Conservation (phyloP, 257 asterid species). For the Scutellaria baicalensis region DNA sequence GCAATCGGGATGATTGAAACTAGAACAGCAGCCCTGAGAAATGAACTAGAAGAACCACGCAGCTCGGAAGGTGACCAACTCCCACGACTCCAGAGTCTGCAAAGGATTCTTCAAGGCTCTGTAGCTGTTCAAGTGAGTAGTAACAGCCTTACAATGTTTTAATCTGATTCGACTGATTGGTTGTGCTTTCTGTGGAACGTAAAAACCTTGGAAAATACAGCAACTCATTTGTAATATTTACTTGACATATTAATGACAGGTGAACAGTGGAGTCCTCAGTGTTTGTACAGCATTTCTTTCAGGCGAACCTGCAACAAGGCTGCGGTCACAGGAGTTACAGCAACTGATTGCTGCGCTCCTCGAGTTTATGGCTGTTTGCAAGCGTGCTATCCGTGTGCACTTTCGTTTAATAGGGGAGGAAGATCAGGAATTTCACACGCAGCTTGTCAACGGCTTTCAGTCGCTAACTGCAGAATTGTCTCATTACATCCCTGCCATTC, state of each 20-base stretch:
- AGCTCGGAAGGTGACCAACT: conserved; percentile 99
- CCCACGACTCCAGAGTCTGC: conserved; percentile 96
- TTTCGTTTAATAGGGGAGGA: conserved; percentile 91
- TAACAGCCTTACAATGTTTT: background rate
- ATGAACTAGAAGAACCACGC: conserved; percentile 97
- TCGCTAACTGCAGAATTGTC: conserved; percentile 97
- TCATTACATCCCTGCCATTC: conserved; percentile 99
- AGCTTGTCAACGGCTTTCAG: conserved; percentile 97
- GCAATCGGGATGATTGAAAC: conserved; percentile 99
- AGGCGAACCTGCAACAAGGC: conserved; percentile 98
- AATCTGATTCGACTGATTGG: background rate
- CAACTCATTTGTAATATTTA: too few species aligned
- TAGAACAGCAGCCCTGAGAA: conserved; percentile 89
- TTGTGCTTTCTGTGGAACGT: background rate
- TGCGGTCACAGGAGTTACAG: conserved; percentile 93
- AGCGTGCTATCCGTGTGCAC: conserved; percentile 96
- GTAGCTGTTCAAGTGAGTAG: conserved; percentile 95
- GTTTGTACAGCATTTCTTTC: conserved; percentile 99
- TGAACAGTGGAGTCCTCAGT: conserved; percentile 95
- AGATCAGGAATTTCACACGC: conserved; percentile 96
- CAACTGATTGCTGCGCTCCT: conserved; percentile 95
- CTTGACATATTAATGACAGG: conserved; percentile 33
- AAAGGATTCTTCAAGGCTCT: conserved; percentile 98
- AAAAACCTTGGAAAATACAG: too few species aligned
- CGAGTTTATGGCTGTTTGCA: conserved; percentile 98